Percentiles rank a stretch among this genome's conserved stretches.
Evolutionary conservation across 805 yeast genomes (phyloP).

Genomic region (Saccharomyces eubayanus): DNA sequence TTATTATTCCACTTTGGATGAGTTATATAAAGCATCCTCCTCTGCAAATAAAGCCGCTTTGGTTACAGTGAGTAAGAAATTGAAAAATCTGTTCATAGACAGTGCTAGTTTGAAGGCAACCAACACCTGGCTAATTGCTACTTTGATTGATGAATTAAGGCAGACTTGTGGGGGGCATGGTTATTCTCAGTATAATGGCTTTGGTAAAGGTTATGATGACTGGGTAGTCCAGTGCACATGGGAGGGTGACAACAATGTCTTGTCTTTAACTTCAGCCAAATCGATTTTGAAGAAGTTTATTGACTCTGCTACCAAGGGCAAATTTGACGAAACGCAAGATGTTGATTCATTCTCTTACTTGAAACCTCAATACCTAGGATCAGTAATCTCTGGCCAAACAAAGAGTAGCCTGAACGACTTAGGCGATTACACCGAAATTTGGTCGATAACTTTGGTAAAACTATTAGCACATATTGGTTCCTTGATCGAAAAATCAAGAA

Average conservation of each 20-base stretch:
- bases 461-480: conserved; percentile 23
- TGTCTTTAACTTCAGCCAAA: conserved; percentile 79
- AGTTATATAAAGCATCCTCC: conserved; percentile 46
- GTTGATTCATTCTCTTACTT: conserved; percentile 24
- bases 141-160: conserved; percentile 78
- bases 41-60: conserved; percentile 45
- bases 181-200: conserved; percentile 84
- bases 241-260: conserved; percentile 93
- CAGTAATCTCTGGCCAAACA: conserved; percentile 16
- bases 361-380: conserved; percentile 21
- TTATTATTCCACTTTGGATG: conserved; percentile 41
- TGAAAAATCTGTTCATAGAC: conserved; percentile 72
- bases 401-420: conserved; percentile 26
- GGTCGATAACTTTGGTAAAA: conserved; percentile 26
- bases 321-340: conserved; percentile 28
- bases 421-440: conserved; percentile 28
- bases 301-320: conserved; percentile 32
- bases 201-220: conserved; percentile 80
- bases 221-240: conserved; percentile 98
- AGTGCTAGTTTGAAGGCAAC: conserved; percentile 87
- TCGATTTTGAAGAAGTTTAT: conserved; percentile 42
- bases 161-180: conserved; percentile 97
- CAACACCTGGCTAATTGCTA: conserved; percentile 77
- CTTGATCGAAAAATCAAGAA: conserved; percentile 20
- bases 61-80: conserved; percentile 33